A percentile compares a stretch with the other conserved stretches of the same genome.
Evolutionary conservation across 2,329 filamentous ascomycete genomes (phyloP).

Genomic region (Fusarium cyanostomum): DNA sequence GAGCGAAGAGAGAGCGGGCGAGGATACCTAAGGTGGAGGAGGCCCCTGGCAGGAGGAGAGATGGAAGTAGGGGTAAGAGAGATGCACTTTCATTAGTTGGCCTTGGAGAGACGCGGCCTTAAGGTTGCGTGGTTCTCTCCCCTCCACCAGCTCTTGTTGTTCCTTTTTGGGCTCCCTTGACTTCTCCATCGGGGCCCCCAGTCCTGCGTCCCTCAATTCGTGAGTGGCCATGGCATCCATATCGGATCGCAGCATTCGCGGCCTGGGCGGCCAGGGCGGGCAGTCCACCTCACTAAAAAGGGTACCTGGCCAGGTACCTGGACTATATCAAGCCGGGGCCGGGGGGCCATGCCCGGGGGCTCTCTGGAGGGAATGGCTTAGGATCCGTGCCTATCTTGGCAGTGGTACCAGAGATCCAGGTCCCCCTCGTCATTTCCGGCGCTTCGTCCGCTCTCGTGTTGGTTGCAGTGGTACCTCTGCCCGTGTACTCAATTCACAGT

Average conservation of each 20-base stretch:
- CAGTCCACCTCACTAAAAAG: background rate
- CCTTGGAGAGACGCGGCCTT: background rate
- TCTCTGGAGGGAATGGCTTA: constrained; percentile 28
- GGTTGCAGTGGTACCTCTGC: constrained; percentile 30
- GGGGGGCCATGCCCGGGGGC: no score
- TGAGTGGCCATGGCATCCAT: constrained; percentile 31
- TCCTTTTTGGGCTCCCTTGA: constrained; percentile 29
- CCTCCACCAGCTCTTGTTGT: background rate
- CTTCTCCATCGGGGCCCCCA: constrained; percentile 27
- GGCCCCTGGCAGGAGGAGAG: background rate
- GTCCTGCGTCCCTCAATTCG: constrained; percentile 24
- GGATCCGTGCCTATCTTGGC: background rate
- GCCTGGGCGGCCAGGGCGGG: constrained; percentile 28
- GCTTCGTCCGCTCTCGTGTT: constrained; percentile 17
- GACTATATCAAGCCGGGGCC: background rate
- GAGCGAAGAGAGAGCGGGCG: background rate
- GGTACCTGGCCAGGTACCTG: constrained; percentile 19
- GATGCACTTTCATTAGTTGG: constrained; percentile 1
- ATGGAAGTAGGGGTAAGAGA: constrained; percentile 7
- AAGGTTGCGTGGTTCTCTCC: constrained; percentile 11
- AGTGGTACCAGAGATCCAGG: constrained; percentile 31
- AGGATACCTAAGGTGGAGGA: constrained; percentile 6
- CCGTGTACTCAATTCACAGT: constrained; percentile 32
- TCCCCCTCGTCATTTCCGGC: constrained; percentile 36
- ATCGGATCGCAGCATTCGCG: constrained; percentile 8